These are phyloP conservation scores for Lindgomyces ingoldianus DNA, from an alignment of 495 filamentous ascomycete genomes.

Conservation along the genomic window DNA sequence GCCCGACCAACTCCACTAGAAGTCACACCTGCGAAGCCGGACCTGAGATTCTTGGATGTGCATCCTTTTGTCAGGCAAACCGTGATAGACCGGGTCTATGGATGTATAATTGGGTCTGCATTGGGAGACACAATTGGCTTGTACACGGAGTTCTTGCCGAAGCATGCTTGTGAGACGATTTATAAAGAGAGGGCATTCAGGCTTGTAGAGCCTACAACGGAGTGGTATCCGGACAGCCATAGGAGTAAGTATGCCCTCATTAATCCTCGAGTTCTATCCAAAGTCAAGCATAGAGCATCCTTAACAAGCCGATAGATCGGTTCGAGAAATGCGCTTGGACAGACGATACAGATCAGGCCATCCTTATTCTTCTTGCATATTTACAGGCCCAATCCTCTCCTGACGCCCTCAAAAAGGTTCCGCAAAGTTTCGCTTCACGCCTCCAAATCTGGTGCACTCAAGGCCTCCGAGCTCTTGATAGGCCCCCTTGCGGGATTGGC, in stretches of 20 bases:
- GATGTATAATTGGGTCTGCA: conserved; percentile 50
- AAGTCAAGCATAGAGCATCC: background rate
- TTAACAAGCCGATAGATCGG: conserved; percentile 28
- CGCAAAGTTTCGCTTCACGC: conserved; percentile 46
- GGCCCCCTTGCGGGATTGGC: conserved; percentile 50
- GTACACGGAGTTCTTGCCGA: conserved; percentile 52
- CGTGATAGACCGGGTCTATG: conserved; percentile 44
- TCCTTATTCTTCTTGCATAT: conserved; percentile 49
- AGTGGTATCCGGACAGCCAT: conserved; percentile 46
- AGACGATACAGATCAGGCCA: conserved; percentile 55
- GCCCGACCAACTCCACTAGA: background rate
- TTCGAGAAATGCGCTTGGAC: conserved; percentile 50
- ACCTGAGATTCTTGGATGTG: conserved; percentile 25
- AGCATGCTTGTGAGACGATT: conserved; percentile 29
- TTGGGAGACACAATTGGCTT: conserved; percentile 54
- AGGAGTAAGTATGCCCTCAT: conserved; percentile 30
- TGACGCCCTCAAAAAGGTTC: conserved; percentile 14
- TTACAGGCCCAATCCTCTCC: conserved; percentile 41
- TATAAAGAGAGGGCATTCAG: conserved; percentile 47
- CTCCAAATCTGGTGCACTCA: conserved; percentile 47
- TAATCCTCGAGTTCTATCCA: background rate
- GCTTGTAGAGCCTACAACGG: conserved; percentile 41
- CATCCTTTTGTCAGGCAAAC: conserved; percentile 40
- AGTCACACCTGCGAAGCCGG: background rate
- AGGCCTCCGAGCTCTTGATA: conserved; percentile 48